phyloP scores from a whole-genome alignment of 2,329 filamentous ascomycete genomes.

The Falciphora oryzae region DNA sequence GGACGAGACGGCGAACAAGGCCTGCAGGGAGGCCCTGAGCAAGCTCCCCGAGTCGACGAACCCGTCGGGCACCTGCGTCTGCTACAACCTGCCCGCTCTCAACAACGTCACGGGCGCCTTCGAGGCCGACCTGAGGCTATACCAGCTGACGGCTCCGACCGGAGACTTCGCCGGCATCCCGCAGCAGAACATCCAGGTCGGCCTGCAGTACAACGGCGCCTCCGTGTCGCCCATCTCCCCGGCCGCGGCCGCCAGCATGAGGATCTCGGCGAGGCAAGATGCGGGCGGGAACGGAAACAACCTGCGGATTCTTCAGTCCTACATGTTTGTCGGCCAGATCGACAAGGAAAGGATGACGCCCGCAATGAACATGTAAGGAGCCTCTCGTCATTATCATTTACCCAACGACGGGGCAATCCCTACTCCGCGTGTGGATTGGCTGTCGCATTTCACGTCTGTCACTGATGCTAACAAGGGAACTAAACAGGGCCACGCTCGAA shows the following conservation, averaged over 20 bases:
- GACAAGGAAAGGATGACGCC: slow-evolving; percentile 48
- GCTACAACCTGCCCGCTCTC: slow-evolving; percentile 73
- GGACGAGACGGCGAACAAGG: slow-evolving; percentile 47
- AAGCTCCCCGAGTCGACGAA: slow-evolving; percentile 57
- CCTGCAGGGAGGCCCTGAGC: slow-evolving; percentile 53
- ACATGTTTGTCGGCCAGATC: slow-evolving; percentile 65
- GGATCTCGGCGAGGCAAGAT: slow-evolving; percentile 17
- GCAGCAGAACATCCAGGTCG: slow-evolving; percentile 47
- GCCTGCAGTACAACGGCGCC: slow-evolving; percentile 49
- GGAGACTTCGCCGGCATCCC: slow-evolving; percentile 47
- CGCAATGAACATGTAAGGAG: slow-evolving; percentile 56
- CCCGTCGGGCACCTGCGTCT: slow-evolving; percentile 70
- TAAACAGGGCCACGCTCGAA: slow-evolving; percentile 49
- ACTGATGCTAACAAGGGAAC: background rate
- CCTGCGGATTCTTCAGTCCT: slow-evolving; percentile 51
- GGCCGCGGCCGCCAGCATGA: slow-evolving; percentile 18
- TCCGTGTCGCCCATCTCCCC: slow-evolving; percentile 39
- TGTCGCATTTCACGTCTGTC: too few species aligned
- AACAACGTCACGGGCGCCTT: slow-evolving; percentile 65
- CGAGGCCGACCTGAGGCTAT: slow-evolving; percentile 71
- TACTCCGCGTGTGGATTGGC: background rate
- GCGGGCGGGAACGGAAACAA: slow-evolving; percentile 13
- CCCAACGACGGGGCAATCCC: too few species aligned
- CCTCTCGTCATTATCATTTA: background rate
- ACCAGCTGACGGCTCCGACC: slow-evolving; percentile 57